phyloP scores from a whole-genome alignment of 2,329 filamentous ascomycete species.

The Incumbomyces lentus region DNA sequence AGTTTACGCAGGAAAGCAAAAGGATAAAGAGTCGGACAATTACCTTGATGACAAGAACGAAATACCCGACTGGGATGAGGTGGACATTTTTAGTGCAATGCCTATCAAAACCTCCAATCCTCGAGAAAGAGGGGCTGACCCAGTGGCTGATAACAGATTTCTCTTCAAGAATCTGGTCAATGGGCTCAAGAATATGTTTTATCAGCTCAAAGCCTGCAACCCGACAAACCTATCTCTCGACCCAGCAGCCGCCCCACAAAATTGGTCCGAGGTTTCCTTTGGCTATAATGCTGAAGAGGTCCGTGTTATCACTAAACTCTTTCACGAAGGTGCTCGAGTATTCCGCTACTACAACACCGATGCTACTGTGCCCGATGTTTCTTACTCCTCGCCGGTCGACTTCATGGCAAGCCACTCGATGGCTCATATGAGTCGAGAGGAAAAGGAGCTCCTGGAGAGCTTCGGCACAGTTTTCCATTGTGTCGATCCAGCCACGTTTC shows the following conservation, averaged over 20 bases:
- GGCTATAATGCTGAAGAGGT: conserved; percentile 97
- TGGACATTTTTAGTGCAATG: conserved; percentile 91
- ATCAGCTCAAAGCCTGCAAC: conserved; percentile 86
- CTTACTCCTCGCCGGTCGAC: conserved; percentile 73
- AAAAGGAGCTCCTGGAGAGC: conserved; percentile 92
- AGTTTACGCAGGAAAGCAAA: conserved; percentile 56
- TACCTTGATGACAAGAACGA: conserved; percentile 74
- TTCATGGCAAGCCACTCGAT: conserved; percentile 93
- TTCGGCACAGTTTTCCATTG: conserved; percentile 98
- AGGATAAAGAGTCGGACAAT: conserved; percentile 59
- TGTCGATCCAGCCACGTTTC: conserved; percentile 94
- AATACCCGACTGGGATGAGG: conserved; percentile 91
- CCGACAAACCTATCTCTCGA: conserved; percentile 60
- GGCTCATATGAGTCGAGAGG: conserved; percentile 85
- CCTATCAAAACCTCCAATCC: conserved; percentile 93
- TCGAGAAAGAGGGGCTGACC: conserved; percentile 76
- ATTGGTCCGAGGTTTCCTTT: conserved; percentile 92
- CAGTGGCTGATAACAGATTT: conserved; percentile 94
- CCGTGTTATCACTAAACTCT: conserved; percentile 89
- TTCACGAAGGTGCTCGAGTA: conserved; percentile 89
- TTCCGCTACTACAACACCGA: conserved; percentile 96
- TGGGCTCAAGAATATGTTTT: conserved; percentile 91
- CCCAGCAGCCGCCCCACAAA: conserved; percentile 63
- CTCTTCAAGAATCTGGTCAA: conserved; percentile 94
- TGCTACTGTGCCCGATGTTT: conserved; percentile 60